Base-by-base conservation (phyloP, 2,329 filamentous ascomycete species). In the Uncinocarpus reesii region DNA sequence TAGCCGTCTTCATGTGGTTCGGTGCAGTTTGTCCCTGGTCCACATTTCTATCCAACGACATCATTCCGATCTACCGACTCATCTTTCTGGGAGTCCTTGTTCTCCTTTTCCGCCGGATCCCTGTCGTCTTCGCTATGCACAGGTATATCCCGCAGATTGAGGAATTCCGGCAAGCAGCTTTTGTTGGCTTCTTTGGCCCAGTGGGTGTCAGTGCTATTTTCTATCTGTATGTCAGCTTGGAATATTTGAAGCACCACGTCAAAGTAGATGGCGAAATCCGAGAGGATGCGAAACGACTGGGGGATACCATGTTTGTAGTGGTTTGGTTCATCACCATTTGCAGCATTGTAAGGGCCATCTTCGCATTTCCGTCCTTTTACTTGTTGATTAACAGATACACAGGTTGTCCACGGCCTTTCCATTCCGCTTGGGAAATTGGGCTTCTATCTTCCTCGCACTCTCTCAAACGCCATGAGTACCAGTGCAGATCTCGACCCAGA, bases 121-220 rank as follows among this genome's bases (percentile, higher is more conserved):
- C 89, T 0, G 79, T 87, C 61, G 74, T 95, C 0, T 77, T 86
- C 45, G 77, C 74, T 0, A 71, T 90, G 64, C 83, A 89, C 61
- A 83, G 77, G 56, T 75, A 76, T 51, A 89, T 95, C 37, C 84
- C 78, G 24, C 86, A 94, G 61, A 88, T 95, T 35, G 78, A 87
- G 49, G 74, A 83, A 34, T 65, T 76, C 24, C 76, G 78, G 3
- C 87, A 94, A 56, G 87, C 87, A 1, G 67, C 85, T 0, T 95
- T 94, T 59, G 85, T 92, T 6, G 89, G 89, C 0, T 95, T 94
- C 70, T 95, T 95, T 55, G 89, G 89, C 0, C 89, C 89, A 0
- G 89, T 95, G 48, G 88, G 90, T 2, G 88, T 95, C 1, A 86
- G 85, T 13, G 89, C 87, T 1, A 77, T 95, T 16, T 95, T 94